Base-by-base conservation (phyloP, 192 early-diverging fungal species). In the Linderina pennispora region DNA sequence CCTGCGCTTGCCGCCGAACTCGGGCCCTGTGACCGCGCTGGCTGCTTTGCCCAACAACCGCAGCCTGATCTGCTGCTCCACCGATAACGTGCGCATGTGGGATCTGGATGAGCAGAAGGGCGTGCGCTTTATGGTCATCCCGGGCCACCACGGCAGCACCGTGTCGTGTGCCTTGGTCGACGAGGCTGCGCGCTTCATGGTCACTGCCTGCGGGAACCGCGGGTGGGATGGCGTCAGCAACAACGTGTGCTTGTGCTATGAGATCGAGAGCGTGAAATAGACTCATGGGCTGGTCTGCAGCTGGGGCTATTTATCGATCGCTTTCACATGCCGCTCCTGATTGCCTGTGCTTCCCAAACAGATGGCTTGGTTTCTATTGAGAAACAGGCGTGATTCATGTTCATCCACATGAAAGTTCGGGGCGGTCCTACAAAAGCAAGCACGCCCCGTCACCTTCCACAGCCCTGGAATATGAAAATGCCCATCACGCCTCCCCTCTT, bases 221-320 rank as follows among this genome's bases (percentile, higher is more conserved):
- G 97, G 95, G n/a, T 99, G 94, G 94, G 94, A 97, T 31, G 94
- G 94, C 32, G 42, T 64, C 8, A 80, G 83, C 35, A 91, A 84
- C 33, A 91, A 93, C 56, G 53, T 78, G 19, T 92, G 88, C 50
- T 62, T 96, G 24, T 82, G 95, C 11, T 96, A 98, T 55, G 83
- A 83, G 31, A 80, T 97, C 45, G 63, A 57, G 17, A 78, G 89
- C 8, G 40, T 78, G 10, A 40, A 8, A 15, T 36, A 39, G 11
- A 8, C 11, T 13, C 15, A 11, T 4, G 43, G 37, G 41, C 36
- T 42, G 40, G 16, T 23, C 35, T 38, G 4, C 3, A 19, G 3
- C 8, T 20, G 20, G 13, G 4, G 21, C 7, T 28, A 1, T 42
- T 15, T 42, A 25, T 20, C 22, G n/a, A n/a, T 23, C 23, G 1